Base-by-base conservation (phyloP, 176 grass and related monocot species). In the Panicum miliaceum region DNA sequence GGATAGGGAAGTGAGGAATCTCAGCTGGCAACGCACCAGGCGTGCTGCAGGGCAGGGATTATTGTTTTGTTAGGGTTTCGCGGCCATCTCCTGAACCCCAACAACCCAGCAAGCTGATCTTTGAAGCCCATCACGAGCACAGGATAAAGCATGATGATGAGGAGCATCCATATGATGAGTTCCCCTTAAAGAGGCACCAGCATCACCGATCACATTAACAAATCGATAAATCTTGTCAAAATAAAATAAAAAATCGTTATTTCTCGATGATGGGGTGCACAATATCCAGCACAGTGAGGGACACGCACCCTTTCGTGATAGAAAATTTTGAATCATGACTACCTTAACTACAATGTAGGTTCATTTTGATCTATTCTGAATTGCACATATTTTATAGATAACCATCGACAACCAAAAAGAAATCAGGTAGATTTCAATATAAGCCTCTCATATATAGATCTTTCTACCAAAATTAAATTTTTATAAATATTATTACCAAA, bases 51-150 rank as follows among this genome's bases (percentile, higher is more conserved):
- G 0, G 29, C 43, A 20, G 58, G 25, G 50, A 22, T 50, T 29
- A 59, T 67, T 82, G 56, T 51, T 78, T 78, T 90, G 83, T 76
- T 90, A 86, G 54, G 78, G 72, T 74, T 64, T 84, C 79, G 59
- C 84, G 75, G 76, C 85, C 69, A 85, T 75, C 83, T 73, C 84
- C 83, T 91, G 88, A 92, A 59, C 94, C 92, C 94, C 91, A 97
- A 82, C 88, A 87, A 94, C 86, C 92, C 80, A 81, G 69, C 90
- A 89, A 35, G 71, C 45, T 87, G 59, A 91, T 91, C 77, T 85
- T 87, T 85, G 47, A 84, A 62, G 81, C 72, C 76, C 71, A 89
- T 82, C 83, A 74, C 78, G 60, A 43, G 73, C 83, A 89, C 65
- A 79, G 50, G 65, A 90, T 83, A 90, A 90, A 90, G 84, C 74